phyloP scores from a whole-genome alignment of 345 rosid species.

The Murraya koenigii region DNA sequence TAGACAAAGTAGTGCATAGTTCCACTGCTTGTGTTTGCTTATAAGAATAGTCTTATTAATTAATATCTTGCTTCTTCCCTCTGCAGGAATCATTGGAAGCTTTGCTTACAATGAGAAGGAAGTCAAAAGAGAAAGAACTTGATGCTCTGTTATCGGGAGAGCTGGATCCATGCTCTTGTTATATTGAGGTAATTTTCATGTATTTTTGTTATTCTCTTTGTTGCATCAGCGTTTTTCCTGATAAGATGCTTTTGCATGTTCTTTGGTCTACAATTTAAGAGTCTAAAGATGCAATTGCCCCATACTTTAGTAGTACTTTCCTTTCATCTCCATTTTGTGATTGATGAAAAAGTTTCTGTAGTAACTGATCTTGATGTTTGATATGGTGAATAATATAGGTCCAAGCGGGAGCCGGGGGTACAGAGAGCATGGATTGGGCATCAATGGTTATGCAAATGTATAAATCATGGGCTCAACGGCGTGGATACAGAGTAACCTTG shows the following conservation, averaged over 20 bases:
- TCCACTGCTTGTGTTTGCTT: neutral
- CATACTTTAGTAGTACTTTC: neutral
- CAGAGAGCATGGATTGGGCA: slow-evolving; percentile 99
- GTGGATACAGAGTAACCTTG: slow-evolving; percentile 55
- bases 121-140: slow-evolving; percentile 80
- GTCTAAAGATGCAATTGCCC: neutral
- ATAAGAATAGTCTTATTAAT: neutral
- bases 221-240: slow-evolving; percentile 13
- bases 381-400: slow-evolving; percentile 46
- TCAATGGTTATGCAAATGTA: slow-evolving; percentile 96
- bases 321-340: neutral
- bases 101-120: slow-evolving; percentile 70
- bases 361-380: slow-evolving; percentile 4
- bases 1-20: neutral
- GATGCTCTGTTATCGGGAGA: slow-evolving; percentile 86
- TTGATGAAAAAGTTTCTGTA: neutral
- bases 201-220: neutral
- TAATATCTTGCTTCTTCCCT: neutral
- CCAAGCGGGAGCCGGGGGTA: slow-evolving; percentile 98
- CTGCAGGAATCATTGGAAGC: slow-evolving; percentile 72
- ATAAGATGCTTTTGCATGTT: neutral
- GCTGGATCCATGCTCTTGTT: slow-evolving; percentile 78
- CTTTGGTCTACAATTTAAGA: neutral
- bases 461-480: slow-evolving; percentile 72
- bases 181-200: slow-evolving; percentile 57